Conservation (phyloP, 192 early-diverging fungal species). For the Backusella parvicylindrica region DNA sequence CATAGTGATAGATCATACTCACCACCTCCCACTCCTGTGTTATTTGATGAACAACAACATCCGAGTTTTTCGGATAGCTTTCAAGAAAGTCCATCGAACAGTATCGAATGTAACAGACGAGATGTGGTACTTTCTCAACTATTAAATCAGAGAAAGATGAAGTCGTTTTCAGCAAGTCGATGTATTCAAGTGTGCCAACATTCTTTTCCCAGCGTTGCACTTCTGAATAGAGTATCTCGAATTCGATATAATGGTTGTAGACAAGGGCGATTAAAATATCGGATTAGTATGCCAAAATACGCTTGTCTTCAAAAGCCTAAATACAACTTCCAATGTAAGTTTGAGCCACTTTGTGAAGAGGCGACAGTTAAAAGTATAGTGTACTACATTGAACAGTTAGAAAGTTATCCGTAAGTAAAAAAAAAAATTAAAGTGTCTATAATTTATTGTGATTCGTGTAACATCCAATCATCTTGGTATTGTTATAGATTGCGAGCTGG, state of each 20-base stretch:
- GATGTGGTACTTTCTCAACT: background rate
- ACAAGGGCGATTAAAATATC: background rate
- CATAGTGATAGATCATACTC: background rate
- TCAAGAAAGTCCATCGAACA: background rate
- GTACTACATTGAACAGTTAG: background rate
- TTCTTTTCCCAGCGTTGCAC: background rate
- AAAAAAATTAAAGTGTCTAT: background rate
- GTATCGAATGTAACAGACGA: background rate
- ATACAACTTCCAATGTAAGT: background rate
- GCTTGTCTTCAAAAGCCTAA: background rate
- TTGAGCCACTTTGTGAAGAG: background rate
- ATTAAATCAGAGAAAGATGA: background rate
- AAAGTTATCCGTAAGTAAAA: constrained; percentile 6
- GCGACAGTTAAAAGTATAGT: background rate
- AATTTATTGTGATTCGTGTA: background rate
- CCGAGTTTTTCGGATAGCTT: background rate
- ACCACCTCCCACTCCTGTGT: background rate
- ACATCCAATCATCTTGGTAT: background rate
- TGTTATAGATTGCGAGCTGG: background rate
- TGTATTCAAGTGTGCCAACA: background rate
- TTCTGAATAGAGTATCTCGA: background rate
- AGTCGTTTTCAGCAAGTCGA: background rate
- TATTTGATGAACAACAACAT: background rate
- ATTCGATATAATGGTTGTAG: background rate
- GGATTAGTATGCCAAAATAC: background rate